Conservation (phyloP, 2,329 filamentous ascomycete genomes). For the Clonostachys rhizophaga region DNA sequence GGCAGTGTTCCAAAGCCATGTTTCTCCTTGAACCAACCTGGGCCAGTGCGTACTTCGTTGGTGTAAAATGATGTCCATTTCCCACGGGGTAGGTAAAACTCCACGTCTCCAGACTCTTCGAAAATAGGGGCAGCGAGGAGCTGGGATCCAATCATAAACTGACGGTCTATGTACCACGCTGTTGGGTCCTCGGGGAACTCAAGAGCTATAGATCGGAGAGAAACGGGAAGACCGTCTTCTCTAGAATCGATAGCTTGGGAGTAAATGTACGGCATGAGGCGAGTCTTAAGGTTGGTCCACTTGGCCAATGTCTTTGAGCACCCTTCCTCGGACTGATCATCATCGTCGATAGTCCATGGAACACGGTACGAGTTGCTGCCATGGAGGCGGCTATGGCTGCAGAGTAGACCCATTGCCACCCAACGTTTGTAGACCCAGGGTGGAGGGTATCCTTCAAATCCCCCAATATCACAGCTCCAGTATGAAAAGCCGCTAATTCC, state of each 20-base stretch:
- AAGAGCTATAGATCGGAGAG: constrained; percentile 60
- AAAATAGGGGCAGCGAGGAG: constrained; percentile 63
- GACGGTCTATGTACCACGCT: constrained; percentile 61
- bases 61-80: constrained; percentile 44
- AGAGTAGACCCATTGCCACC: constrained; percentile 71
- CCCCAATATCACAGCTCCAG: constrained; percentile 69
- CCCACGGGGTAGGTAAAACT: constrained; percentile 57
- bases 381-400: constrained; percentile 66
- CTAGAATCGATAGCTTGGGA: constrained; percentile 34
- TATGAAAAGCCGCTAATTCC: constrained; percentile 62
- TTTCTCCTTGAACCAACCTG: constrained; percentile 55
- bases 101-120: constrained; percentile 55
- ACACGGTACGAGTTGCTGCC: constrained; percentile 68
- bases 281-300: constrained; percentile 44
- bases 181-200: constrained; percentile 71
- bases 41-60: constrained; percentile 40
- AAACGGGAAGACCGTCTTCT: constrained; percentile 52
- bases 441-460: constrained; percentile 64
- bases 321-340: constrained; percentile 49
- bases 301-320: constrained; percentile 44
- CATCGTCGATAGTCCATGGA: constrained; percentile 68
- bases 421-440: constrained; percentile 73
- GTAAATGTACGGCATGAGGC: constrained; percentile 47
- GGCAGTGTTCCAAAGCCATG: constrained; percentile 55
- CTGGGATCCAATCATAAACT: constrained; percentile 68